phyloP scores from a whole-genome alignment of 2,329 filamentous ascomycete species.

The Thielaviopsis punctulata region DNA sequence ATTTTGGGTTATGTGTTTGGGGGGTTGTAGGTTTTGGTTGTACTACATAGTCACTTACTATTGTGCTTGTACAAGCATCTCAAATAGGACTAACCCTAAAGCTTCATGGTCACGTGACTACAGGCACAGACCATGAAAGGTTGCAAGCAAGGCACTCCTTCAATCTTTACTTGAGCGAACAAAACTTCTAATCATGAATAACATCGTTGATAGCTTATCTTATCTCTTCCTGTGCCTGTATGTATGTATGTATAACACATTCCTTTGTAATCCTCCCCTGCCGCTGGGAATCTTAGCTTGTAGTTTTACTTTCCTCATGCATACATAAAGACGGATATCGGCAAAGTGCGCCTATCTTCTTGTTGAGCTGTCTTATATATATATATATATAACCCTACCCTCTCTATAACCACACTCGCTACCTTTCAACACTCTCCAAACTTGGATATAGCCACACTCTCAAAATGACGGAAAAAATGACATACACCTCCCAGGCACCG shows the following conservation, averaged over 20 bases:
- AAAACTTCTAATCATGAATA: too few relatives aligned
- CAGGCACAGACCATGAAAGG: too few relatives aligned
- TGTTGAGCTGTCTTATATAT: not conserved
- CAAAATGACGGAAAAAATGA: constrained; percentile 6
- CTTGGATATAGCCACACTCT: not conserved
- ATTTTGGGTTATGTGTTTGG: constrained; percentile 80
- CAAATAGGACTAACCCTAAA: too few relatives aligned
- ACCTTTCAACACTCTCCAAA: not conserved
- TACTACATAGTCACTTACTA: not conserved
- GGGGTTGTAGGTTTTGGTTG: constrained; percentile 29
- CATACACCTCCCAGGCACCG: not conserved
- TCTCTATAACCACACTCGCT: too few relatives aligned
- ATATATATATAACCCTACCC: not conserved
- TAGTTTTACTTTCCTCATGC: not conserved
- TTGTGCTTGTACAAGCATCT: too few relatives aligned
- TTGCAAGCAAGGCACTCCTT: too few relatives aligned
- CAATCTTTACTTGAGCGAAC: too few relatives aligned
- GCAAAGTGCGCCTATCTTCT: not conserved
- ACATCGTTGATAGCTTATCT: too few relatives aligned
- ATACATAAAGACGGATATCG: not conserved
- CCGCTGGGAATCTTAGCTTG: not conserved
- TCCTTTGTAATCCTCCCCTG: not conserved
- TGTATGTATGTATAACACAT: too few relatives aligned
- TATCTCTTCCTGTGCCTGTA: too few relatives aligned
- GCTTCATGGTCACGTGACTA: too few relatives aligned